Evolutionary conservation across 371 early-diverging fungal genomes (phyloP).

Genomic region (Mucor saturninus): DNA sequence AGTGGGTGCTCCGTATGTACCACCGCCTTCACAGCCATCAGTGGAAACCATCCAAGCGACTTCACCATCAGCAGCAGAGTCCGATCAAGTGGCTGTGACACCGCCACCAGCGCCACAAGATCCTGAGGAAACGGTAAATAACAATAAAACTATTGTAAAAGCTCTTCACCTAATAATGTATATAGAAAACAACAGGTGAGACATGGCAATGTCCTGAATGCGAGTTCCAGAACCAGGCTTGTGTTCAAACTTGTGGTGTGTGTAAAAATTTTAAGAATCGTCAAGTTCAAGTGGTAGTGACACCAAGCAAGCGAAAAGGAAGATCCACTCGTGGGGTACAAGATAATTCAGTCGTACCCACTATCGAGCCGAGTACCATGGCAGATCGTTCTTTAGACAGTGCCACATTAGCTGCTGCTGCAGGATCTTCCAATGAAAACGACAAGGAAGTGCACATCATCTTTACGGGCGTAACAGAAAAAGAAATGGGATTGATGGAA

Average conservation of each 20-base stretch:
- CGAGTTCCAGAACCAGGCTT: constrained; percentile 7
- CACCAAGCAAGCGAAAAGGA: background rate
- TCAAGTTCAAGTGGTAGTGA: background rate
- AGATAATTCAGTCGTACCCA: background rate
- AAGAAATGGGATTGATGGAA: background rate
- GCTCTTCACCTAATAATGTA: background rate
- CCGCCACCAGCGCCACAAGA: background rate
- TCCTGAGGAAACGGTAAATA: background rate
- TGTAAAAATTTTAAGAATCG: constrained; percentile 16
- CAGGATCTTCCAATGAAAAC: background rate
- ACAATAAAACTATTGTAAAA: no score
- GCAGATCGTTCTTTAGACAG: background rate
- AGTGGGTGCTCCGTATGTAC: background rate
- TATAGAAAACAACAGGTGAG: background rate
- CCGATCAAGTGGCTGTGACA: no score
- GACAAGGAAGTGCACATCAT: background rate
- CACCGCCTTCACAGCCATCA: background rate
- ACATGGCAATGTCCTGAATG: constrained; percentile 28
- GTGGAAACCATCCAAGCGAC: background rate
- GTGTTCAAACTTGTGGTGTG: constrained; percentile 20
- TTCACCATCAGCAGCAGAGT: no score
- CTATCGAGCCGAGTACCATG: background rate
- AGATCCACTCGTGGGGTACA: background rate
- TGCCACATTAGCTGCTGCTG: background rate
- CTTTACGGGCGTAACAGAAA: background rate